phyloP scores from a whole-genome alignment of 371 early-diverging fungal genomes.

The Apophysomyces trapeziformis region DNA sequence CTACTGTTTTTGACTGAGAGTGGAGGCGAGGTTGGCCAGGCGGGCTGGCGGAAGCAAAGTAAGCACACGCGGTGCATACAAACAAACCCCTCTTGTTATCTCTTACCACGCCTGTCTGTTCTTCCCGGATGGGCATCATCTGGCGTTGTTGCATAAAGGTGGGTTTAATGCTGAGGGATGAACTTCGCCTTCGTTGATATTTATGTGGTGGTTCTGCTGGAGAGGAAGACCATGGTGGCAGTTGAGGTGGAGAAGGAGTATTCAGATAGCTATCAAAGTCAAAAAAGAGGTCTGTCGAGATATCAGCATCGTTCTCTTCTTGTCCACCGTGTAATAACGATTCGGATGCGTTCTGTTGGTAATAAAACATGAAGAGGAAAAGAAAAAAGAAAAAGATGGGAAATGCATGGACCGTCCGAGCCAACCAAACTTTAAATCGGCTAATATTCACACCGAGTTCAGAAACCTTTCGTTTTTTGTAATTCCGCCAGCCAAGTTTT shows the following conservation, averaged over 20 bases:
- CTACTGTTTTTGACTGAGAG: constrained; percentile 6
- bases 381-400: not conserved
- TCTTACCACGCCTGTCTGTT: not conserved
- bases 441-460: constrained; percentile 1
- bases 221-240: constrained; percentile 5
- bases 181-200: constrained; percentile 14
- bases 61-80: not conserved
- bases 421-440: constrained; percentile 10
- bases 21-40: constrained; percentile 6
- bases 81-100: not conserved
- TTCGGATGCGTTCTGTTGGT: not conserved
- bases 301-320: not conserved
- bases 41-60: not conserved
- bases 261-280: constrained; percentile 9
- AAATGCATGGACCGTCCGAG: constrained; percentile 8
- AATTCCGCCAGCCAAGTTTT: not conserved
- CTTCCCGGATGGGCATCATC: not conserved
- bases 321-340: not conserved
- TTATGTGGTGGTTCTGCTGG: constrained; percentile 12
- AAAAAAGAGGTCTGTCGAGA: constrained; percentile 2
- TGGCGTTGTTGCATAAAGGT: constrained; percentile 9
- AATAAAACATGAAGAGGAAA: not conserved
- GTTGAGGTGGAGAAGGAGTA: not conserved
- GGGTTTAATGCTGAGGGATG: constrained; percentile 12
- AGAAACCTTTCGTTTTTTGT: constrained; percentile 1